Evolutionary conservation across 768 basidiomycete species (phyloP), one percentile per base, ranked within the genome.

Genomic region (Kwoniella mangroviensis): DNA sequence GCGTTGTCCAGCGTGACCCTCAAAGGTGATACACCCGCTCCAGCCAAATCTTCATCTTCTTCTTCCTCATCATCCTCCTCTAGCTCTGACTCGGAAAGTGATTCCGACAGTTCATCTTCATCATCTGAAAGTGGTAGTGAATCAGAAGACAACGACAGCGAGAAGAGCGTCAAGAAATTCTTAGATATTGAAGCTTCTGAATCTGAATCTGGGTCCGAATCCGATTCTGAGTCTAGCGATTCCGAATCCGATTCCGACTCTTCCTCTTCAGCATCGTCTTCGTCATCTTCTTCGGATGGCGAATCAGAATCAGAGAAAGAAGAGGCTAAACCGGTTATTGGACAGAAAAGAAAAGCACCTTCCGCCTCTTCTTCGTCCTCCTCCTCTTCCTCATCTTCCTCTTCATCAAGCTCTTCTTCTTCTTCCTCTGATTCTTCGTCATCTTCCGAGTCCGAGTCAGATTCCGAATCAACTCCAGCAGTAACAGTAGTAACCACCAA

Each of bases 311-410:
- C 56, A n/a, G 55, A 42, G 21, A 19, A 42, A 22, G 58, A 68
- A 26, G 70, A 71, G 26, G 59, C 69, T 22, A 68, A 69, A 26
- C 73, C 73, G 28, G 71, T 78, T 17, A 67, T 69, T 21, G 78
- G 79, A 10, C 63, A 57, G 22, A 81, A 81, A 42, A 70, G 79
- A 56, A 79, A 79, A 72, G 79, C 77, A 4, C 70, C 75, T 49
- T 75, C 77, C 13, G 57, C 75, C 21, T 65, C 73, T 15, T 51
- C 75, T 57, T 63, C 68, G 12, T 75, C 69, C 19, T 64, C 73
- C 53, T 67, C 79, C 6, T 78, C 81, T 2, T 75, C 74, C 0
- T 75, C 75, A n/a, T 70, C 71, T 4, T 74, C 75, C 11, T 70
- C 67, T 1, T 73, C 74, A 3, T 69, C 73, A 34, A 70, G 72